These are phyloP conservation scores for Exophiala aquamarina DNA, from an alignment of 2,329 filamentous ascomycete genomes.

Conservation along the genomic window DNA sequence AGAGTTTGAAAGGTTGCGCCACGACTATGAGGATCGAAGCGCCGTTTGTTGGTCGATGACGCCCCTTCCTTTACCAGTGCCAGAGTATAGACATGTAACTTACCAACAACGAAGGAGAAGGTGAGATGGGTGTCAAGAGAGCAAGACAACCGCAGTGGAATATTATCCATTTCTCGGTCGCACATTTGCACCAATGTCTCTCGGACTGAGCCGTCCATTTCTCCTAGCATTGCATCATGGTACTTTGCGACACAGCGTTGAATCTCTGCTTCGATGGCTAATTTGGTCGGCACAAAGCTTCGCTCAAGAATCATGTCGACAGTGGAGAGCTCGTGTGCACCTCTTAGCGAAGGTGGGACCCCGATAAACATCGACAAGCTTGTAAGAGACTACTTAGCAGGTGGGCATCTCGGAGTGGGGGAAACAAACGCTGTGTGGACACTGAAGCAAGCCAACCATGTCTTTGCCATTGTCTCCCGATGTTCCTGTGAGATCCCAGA, in stretches of 20 bases:
- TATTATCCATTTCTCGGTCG: constrained; percentile 6
- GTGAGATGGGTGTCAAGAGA: constrained; percentile 1
- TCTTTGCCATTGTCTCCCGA: constrained; percentile 6
- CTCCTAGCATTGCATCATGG: constrained; percentile 7
- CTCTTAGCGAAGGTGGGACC: constrained; percentile 4
- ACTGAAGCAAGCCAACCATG: constrained; percentile 11
- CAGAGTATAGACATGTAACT: constrained; percentile 11
- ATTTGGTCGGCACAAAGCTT: constrained; percentile 1
- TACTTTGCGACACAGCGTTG: constrained; percentile 9
- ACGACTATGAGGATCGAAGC: not conserved
- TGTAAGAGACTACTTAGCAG: not conserved
- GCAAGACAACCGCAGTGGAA: not conserved
- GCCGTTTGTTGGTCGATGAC: not conserved
- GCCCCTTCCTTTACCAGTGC: constrained; percentile 3
- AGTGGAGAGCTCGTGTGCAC: constrained; percentile 5
- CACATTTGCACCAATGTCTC: constrained; percentile 10
- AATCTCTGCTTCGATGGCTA: constrained; percentile 6
- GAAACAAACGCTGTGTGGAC: constrained; percentile 2
- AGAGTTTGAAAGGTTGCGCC: constrained; percentile 2
- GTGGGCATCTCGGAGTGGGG: no score
- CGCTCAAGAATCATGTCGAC: constrained; percentile 4
- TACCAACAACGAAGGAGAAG: constrained; percentile 2
- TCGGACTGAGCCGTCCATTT: constrained; percentile 2
- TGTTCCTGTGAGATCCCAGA: not conserved
- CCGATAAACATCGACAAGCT: constrained; percentile 8